Evolutionary conservation across 768 basidiomycete genomes (phyloP).

Genomic region (Podaxis sp.): DNA sequence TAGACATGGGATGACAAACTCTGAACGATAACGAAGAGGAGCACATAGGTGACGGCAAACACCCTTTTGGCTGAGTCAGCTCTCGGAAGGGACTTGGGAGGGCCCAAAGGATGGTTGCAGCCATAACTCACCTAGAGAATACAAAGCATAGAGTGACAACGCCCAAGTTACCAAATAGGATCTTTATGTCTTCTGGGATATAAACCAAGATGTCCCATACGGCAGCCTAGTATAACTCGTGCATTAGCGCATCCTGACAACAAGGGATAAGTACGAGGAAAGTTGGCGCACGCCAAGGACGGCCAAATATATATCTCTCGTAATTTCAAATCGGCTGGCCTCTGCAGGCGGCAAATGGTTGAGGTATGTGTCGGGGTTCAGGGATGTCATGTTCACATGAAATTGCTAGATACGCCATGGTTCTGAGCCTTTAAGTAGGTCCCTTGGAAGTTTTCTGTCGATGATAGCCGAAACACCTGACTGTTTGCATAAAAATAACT

Average conservation of each 20-base stretch:
- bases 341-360: constrained; percentile 25
- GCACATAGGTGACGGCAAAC: constrained; percentile 24
- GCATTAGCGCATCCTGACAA: neutral
- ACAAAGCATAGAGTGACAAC: constrained; percentile 28
- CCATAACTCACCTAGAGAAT: constrained; percentile 28
- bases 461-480: too few species aligned
- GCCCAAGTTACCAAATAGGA: constrained; percentile 20
- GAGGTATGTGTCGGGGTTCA: constrained; percentile 26
- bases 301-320: constrained; percentile 26
- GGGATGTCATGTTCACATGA: neutral
- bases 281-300: constrained; percentile 24
- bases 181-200: constrained; percentile 26
- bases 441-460: too few species aligned
- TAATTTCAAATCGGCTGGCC: constrained; percentile 24
- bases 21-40: constrained; percentile 23
- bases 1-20: constrained; percentile 18
- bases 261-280: neutral
- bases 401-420: too few species aligned
- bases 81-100: constrained; percentile 9
- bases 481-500: too few species aligned
- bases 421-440: too few species aligned
- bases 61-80: neutral
- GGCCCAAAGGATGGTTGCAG: neutral
- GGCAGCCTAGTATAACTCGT: constrained; percentile 21
- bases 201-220: constrained; percentile 33